phyloP scores from a whole-genome alignment of 352 stramenopile species.

The Globisporangium middletonii region DNA sequence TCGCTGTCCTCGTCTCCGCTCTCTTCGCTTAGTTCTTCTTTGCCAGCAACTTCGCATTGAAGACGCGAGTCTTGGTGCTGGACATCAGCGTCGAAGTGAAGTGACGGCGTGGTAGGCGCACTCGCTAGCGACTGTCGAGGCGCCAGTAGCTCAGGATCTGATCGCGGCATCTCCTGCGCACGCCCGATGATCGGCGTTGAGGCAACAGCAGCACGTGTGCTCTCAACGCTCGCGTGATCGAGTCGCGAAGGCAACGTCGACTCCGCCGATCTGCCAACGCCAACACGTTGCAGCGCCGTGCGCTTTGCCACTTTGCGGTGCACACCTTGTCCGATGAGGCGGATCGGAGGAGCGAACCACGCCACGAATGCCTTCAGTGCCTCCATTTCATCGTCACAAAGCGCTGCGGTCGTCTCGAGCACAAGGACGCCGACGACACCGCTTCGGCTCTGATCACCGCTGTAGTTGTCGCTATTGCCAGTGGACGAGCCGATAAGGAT shows the following conservation, averaged over 20 bases:
- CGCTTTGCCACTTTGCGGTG: conserved; percentile 4
- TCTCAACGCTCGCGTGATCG: neutral
- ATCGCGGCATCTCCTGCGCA: too few relatives aligned
- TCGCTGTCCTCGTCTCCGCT: neutral
- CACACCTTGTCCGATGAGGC: conserved; percentile 1
- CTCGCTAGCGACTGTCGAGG: too few relatives aligned
- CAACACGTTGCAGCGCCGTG: neutral
- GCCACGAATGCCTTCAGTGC: conserved; percentile 5
- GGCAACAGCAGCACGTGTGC: too few relatives aligned
- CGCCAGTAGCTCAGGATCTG: too few relatives aligned
- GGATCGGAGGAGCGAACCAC: conserved; percentile 4
- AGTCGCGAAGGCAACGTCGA: neutral
- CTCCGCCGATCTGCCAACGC: too few relatives aligned
- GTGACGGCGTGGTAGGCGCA: too few relatives aligned
- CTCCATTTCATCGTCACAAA: conserved; percentile 2
- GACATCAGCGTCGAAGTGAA: too few relatives aligned
- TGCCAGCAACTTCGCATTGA: too few relatives aligned
- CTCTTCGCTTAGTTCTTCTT: too few relatives aligned
- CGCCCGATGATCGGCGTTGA: too few relatives aligned
- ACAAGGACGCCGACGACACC: conserved; percentile 6
- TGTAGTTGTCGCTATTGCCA: neutral
- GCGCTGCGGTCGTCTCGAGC: neutral
- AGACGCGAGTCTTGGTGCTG: too few relatives aligned
- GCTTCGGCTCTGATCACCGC: neutral
- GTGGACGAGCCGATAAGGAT: neutral